Base-by-base conservation (phyloP, 306 rosid genomes). In the Quercus engelmannii region DNA sequence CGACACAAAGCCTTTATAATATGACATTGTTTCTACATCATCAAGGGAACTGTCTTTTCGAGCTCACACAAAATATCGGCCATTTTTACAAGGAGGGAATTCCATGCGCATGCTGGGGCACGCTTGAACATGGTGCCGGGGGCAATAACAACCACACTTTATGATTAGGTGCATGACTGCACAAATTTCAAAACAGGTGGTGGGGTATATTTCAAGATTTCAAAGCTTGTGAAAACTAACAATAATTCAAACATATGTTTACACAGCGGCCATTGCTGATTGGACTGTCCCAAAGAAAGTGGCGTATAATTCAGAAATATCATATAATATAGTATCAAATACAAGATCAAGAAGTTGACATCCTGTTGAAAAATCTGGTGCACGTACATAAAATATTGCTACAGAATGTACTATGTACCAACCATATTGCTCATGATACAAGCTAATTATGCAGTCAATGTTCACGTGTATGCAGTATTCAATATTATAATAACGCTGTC, bases 21-120 rank as follows among this genome's bases (percentile, higher is more conserved):
- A 41, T 8, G 30, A 10, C 25, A 58, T 58, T 33, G 5, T 31
- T 33, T 33, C 25, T 26, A 38, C 55, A 23, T 35, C 35, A 55
- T 21, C 21, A 11, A 23, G 54, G 26, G 73, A 69, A 46, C 13
- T 5, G 69, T 58, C 68, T 52, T 74, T 69, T 83, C 64, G 65
- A 78, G 78, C 65, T 62, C 67, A 69, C 74, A 61, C 74, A 62
- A 74, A 69, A 30, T 64, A 31, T 75, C 63, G 55, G 55, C 72
- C 63, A 77, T 83, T 78, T 61, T 25, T 26, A 69, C 57, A 8
- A 46, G 71, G 38, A 15, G 9, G 20, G 21, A 79, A 31, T 55
- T 72, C 65, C 43, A 74, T 79, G 83, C 78, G 83, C 80, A 63
- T 83, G 78, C 67, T 55, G 65, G 56, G 31, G 78, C 78, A 75